Percentiles rank a stretch among this genome's conserved stretches.
phyloP scores from a whole-genome alignment of 2,329 filamentous ascomycete genomes.

The Phialocephala sp. region DNA sequence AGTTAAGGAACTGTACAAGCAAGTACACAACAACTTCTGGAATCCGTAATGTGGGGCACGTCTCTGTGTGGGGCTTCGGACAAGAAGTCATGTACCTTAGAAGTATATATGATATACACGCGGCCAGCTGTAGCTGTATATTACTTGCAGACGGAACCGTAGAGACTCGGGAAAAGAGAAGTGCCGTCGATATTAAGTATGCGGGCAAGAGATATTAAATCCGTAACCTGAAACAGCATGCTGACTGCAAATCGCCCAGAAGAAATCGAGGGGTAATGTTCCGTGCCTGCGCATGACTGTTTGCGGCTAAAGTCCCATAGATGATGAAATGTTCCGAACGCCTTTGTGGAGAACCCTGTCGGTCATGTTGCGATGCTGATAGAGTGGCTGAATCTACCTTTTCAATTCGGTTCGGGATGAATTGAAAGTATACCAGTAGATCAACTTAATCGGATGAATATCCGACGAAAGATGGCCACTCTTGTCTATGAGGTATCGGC shows the following conservation, averaged over 20 bases:
- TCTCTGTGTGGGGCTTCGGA: background rate
- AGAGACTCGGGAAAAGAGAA: background rate
- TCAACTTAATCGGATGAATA: background rate
- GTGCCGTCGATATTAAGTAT: background rate
- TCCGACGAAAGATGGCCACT: background rate
- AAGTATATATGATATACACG: background rate
- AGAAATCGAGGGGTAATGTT: background rate
- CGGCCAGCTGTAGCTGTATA: background rate
- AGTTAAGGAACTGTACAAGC: background rate
- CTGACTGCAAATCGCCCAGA: background rate
- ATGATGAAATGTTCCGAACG: constrained; percentile 3
- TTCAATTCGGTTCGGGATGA: background rate
- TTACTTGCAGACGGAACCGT: background rate
- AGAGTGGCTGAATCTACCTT: constrained; percentile 1
- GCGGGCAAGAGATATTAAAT: background rate
- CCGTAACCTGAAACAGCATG: constrained; percentile 9
- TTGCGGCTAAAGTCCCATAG: background rate
- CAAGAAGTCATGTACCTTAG: background rate
- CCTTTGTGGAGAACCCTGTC: constrained; percentile 10
- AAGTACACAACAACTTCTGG: background rate
- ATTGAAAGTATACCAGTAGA: background rate
- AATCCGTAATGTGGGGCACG: background rate
- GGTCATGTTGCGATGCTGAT: background rate
- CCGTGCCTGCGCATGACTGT: background rate
- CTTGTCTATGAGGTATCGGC: background rate